These are phyloP conservation scores for Geranium rotundifolium DNA, from an alignment of 345 rosid genomes.

Conservation along the genomic window DNA sequence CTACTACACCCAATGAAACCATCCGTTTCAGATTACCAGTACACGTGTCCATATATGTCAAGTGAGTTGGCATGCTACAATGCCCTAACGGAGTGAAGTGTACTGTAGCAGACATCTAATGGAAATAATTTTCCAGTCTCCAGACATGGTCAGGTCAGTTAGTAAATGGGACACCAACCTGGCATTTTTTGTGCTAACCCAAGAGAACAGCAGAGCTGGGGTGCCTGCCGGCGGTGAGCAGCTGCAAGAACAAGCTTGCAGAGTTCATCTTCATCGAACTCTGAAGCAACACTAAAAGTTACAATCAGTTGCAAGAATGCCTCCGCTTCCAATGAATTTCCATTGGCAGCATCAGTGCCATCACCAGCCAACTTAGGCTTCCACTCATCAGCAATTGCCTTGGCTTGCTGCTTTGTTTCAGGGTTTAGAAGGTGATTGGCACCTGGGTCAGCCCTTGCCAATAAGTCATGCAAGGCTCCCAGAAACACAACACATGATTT, in stretches of 20 bases:
- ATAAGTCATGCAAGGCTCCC: conserved; percentile 41
- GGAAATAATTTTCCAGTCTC: conserved; percentile 19
- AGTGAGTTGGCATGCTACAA: neutral
- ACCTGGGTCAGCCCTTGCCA: conserved; percentile 33
- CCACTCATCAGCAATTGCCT: conserved; percentile 63
- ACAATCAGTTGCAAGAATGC: conserved; percentile 61
- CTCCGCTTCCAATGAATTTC: conserved; percentile 47
- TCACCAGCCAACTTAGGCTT: conserved; percentile 44
- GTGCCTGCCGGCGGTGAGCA: conserved; percentile 46
- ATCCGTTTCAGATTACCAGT: neutral
- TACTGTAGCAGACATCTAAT: conserved; percentile 1
- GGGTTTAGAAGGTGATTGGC: conserved; percentile 44
- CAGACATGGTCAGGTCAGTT: conserved; percentile 28
- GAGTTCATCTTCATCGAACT: conserved; percentile 57
- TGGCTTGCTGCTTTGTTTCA: conserved; percentile 54
- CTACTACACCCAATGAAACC: neutral
- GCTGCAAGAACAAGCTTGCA: conserved; percentile 50
- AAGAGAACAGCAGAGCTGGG: conserved; percentile 53
- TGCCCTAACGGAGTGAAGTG: no score
- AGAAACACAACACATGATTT: conserved; percentile 37
- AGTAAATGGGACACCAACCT: conserved; percentile 46
- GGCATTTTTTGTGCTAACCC: conserved; percentile 53
- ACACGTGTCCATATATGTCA: no score
- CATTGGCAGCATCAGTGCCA: conserved; percentile 39
- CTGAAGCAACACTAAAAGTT: conserved; percentile 55